Conservation (phyloP, 495 filamentous ascomycete species). For the Aspergillus avenaceus region DNA sequence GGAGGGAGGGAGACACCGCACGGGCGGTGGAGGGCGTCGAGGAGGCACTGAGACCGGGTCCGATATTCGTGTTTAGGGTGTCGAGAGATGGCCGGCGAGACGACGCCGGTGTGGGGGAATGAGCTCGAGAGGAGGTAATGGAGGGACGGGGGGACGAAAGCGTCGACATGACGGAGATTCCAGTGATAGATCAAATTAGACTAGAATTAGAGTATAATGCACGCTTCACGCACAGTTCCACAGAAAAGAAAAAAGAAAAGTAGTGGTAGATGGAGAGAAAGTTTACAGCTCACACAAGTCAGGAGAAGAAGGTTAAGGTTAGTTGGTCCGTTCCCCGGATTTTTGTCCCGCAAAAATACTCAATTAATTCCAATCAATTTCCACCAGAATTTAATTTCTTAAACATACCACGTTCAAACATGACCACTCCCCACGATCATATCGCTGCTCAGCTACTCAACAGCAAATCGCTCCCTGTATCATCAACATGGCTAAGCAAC, state of each 20-base stretch:
- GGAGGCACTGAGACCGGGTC: conserved; percentile 47
- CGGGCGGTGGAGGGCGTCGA: conserved; percentile 43
- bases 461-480: conserved; percentile 41
- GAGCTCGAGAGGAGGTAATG: conserved; percentile 63
- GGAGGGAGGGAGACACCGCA: conserved; percentile 42
- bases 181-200: conserved; percentile 13
- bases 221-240: neutral
- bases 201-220: neutral
- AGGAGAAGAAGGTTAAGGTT: no score
- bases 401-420: conserved; percentile 8
- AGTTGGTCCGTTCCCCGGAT: conserved; percentile 24
- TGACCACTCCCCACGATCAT: conserved; percentile 35
- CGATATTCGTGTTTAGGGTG: conserved; percentile 42
- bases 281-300: no score
- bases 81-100: conserved; percentile 75
- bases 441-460: conserved; percentile 40
- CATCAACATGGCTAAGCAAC: conserved; percentile 37
- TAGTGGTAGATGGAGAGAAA: neutral
- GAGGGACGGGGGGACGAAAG: conserved; percentile 67
- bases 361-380: neutral
- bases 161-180: conserved; percentile 61
- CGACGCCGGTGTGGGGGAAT: conserved; percentile 57
- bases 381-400: neutral
- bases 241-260: neutral
- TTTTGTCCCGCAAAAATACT: neutral